Evolutionary conservation across 768 basidiomycete species (phyloP).

Genomic region (Rhizopogon vesiculosus): DNA sequence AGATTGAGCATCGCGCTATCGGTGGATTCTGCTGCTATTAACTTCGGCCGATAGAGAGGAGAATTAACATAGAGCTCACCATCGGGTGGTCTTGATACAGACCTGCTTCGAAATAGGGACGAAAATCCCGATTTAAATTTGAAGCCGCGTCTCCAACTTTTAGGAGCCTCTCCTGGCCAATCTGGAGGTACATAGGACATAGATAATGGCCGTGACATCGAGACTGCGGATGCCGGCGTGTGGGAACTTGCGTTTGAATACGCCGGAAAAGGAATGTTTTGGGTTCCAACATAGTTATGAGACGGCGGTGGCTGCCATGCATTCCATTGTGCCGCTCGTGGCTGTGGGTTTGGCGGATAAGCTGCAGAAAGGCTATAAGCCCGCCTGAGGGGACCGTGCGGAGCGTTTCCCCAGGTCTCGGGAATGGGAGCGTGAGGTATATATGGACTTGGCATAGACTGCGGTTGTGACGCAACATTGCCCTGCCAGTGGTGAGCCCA

Average conservation of each 20-base stretch:
- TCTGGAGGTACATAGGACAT: slow-evolving; percentile 3
- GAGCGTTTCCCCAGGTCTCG: slow-evolving; percentile 10
- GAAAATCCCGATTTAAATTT: slow-evolving; percentile 27
- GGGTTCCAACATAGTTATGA: slow-evolving; percentile 13
- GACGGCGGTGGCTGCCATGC: slow-evolving; percentile 17
- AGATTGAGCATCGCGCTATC: slow-evolving; percentile 24
- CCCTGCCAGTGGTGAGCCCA: slow-evolving; percentile 5
- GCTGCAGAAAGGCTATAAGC: background rate
- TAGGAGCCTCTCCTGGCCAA: slow-evolving; percentile 18
- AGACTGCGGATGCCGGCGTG: slow-evolving; percentile 10
- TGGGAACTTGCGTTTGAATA: slow-evolving; percentile 13
- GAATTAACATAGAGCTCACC: slow-evolving; percentile 11
- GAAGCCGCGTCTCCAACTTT: slow-evolving; percentile 26
- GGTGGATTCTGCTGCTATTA: slow-evolving; percentile 8
- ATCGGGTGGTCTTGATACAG: slow-evolving; percentile 7
- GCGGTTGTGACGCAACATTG: slow-evolving; percentile 7
- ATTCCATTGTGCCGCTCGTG: background rate
- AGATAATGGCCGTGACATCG: background rate
- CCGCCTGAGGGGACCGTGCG: slow-evolving; percentile 3
- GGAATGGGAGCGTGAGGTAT: slow-evolving; percentile 17
- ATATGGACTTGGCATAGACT: slow-evolving; percentile 25
- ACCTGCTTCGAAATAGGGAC: slow-evolving; percentile 22
- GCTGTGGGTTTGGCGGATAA: slow-evolving; percentile 9
- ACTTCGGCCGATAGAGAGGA: background rate
- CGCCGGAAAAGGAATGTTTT: slow-evolving; percentile 9